A percentile compares a stretch with the other conserved stretches of the same genome.
These are phyloP conservation scores for Hypoxylon sp. DNA, from an alignment of 2,329 filamentous ascomycete species.

Conservation along the genomic window DNA sequence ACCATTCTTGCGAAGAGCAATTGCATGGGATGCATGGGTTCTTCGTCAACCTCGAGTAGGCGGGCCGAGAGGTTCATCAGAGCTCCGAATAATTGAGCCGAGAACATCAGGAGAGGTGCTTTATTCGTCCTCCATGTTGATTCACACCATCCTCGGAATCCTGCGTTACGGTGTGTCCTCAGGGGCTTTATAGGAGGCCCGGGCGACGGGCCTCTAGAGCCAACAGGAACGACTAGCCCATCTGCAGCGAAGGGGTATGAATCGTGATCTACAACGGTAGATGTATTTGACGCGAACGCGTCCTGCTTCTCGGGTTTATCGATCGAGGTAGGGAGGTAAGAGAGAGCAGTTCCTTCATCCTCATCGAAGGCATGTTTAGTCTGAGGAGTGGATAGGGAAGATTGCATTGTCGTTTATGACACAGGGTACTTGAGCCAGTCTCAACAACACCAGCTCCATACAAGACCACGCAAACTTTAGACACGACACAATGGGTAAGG, in stretches of 20 bases:
- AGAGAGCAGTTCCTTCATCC: constrained; percentile 12
- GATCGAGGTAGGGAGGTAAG: constrained; percentile 19
- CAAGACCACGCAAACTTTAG: constrained; percentile 11
- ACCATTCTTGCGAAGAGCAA: constrained; percentile 86
- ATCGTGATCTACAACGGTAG: constrained; percentile 32
- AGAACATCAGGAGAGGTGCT: constrained; percentile 79
- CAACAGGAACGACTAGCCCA: constrained; percentile 48
- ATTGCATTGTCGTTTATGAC: constrained; percentile 28
- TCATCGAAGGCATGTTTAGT: constrained; percentile 22
- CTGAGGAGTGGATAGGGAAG: constrained; percentile 17
- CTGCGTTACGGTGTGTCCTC: neutral
- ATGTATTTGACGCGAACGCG: constrained; percentile 28
- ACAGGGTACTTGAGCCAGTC: constrained; percentile 7
- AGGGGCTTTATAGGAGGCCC: constrained; percentile 24
- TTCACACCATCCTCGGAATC: constrained; percentile 32
- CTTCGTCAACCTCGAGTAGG: constrained; percentile 74
- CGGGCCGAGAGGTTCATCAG: constrained; percentile 89
- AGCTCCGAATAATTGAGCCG: constrained; percentile 85
- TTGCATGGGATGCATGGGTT: constrained; percentile 85
- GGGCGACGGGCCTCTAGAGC: constrained; percentile 25
- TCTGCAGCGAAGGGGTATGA: constrained; percentile 57
- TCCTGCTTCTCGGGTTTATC: constrained; percentile 30
- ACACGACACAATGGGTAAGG: constrained; percentile 14
- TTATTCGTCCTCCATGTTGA: constrained; percentile 69
- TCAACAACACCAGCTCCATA: constrained; percentile 16